Percentiles rank a stretch among this genome's conserved stretches.
phyloP scores from a whole-genome alignment of 371 early-diverging fungal species.

The Mucor saturninus region DNA sequence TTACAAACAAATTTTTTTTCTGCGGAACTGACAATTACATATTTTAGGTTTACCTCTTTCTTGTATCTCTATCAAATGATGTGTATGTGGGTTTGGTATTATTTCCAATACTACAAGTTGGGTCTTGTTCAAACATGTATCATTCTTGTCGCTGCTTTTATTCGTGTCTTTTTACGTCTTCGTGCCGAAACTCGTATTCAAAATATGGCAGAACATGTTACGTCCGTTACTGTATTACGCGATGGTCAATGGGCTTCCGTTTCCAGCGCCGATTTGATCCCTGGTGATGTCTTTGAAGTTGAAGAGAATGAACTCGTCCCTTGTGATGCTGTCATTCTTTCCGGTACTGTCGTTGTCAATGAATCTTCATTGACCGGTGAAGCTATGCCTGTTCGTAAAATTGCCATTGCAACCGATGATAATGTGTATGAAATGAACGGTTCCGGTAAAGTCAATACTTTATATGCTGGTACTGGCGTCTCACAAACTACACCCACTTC shows the following conservation, averaged over 20 bases:
- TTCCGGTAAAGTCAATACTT: slow-evolving; percentile 54
- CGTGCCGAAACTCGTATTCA: slow-evolving; percentile 66
- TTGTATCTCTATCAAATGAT: slow-evolving; percentile 80
- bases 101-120: slow-evolving; percentile 71
- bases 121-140: slow-evolving; percentile 71
- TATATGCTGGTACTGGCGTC: slow-evolving; percentile 69
- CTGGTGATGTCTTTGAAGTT: slow-evolving; percentile 66
- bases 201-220: slow-evolving; percentile 61
- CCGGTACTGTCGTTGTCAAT: slow-evolving; percentile 80
- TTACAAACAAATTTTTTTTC: neutral
- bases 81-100: slow-evolving; percentile 73
- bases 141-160: slow-evolving; percentile 65
- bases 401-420: slow-evolving; percentile 58
- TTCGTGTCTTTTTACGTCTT: slow-evolving; percentile 64
- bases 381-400: slow-evolving; percentile 85
- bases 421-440: slow-evolving; percentile 35
- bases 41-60: slow-evolving; percentile 54
- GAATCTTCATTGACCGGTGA: slow-evolving; percentile 89
- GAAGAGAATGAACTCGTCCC: slow-evolving; percentile 42
- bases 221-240: slow-evolving; percentile 50
- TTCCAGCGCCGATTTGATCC: slow-evolving; percentile 59
- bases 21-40: neutral
- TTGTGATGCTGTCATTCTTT: slow-evolving; percentile 71
- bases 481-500: slow-evolving; percentile 41
- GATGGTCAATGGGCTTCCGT: slow-evolving; percentile 60